Conservation (phyloP, 177 flowering plant species). For the Tripterygium wilfordii region DNA sequence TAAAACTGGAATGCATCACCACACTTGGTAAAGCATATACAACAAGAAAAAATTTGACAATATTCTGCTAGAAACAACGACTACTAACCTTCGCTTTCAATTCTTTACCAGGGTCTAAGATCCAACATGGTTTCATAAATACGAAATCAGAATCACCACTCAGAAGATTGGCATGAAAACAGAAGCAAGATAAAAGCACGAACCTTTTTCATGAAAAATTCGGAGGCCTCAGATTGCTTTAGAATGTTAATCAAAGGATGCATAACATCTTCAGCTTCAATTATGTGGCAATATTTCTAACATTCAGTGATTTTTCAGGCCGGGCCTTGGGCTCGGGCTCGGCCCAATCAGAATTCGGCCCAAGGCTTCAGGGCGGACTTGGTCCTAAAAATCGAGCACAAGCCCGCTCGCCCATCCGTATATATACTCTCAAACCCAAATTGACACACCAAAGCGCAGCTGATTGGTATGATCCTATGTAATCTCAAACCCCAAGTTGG, state of each 20-base stretch:
- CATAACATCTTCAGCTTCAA: conserved; percentile 61
- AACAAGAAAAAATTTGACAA: neutral
- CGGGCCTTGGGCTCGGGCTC: too few relatives aligned
- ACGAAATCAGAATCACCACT: conserved; percentile 1
- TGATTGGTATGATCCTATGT: too few relatives aligned
- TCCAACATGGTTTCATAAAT: conserved; percentile 9
- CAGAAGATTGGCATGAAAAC: neutral
- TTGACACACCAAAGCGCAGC: too few relatives aligned
- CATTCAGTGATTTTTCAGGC: too few relatives aligned
- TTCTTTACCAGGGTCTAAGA: conserved; percentile 69
- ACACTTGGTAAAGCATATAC: conserved; percentile 4
- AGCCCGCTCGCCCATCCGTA: too few relatives aligned
- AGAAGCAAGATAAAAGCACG: neutral
- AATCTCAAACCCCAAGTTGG: too few relatives aligned
- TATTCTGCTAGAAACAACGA: conserved; percentile 3
- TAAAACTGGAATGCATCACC: conserved; percentile 45
- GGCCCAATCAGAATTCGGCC: too few relatives aligned
- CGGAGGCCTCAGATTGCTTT: conserved; percentile 33
- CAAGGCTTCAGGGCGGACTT: too few relatives aligned
- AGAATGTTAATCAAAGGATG: conserved; percentile 40
- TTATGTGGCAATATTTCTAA: conserved; percentile 45
- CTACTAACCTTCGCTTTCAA: conserved; percentile 56
- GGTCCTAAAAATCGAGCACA: too few relatives aligned
- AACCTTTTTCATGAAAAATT: conserved; percentile 56
- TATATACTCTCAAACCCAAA: too few relatives aligned